Evolutionary conservation across 2,329 filamentous ascomycete species (phyloP).

Genomic region (Monilinia laxa): DNA sequence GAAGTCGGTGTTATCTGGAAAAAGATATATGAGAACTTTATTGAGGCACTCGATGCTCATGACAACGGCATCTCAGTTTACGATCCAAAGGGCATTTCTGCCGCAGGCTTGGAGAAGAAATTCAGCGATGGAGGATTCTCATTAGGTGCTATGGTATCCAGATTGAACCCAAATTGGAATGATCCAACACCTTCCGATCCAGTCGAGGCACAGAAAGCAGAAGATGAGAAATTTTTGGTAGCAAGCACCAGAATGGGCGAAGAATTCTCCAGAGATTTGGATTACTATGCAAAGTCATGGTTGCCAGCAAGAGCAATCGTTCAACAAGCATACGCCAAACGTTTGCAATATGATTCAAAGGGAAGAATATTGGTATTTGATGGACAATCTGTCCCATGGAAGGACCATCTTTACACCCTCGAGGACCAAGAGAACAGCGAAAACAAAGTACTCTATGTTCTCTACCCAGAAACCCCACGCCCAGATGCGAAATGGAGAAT

Average conservation of each 20-base stretch:
- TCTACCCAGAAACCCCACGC: constrained; percentile 81
- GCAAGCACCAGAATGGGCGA: constrained; percentile 85
- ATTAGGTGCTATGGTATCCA: constrained; percentile 78
- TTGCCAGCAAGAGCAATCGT: constrained; percentile 83
- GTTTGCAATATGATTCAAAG: constrained; percentile 65
- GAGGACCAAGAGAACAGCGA: constrained; percentile 60
- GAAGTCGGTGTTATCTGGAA: constrained; percentile 75
- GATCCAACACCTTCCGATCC: constrained; percentile 56
- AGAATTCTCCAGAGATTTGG: constrained; percentile 79
- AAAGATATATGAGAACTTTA: constrained; percentile 89
- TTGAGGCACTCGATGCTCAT: constrained; percentile 95
- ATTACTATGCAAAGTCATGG: constrained; percentile 75
- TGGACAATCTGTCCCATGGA: constrained; percentile 82
- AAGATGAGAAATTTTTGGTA: constrained; percentile 75
- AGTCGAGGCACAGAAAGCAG: constrained; percentile 64
- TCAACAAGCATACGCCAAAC: constrained; percentile 68
- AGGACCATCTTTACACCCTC: constrained; percentile 89
- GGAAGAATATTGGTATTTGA: constrained; percentile 82
- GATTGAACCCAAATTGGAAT: constrained; percentile 81
- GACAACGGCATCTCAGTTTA: constrained; percentile 91
- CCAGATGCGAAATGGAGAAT: constrained; percentile 87
- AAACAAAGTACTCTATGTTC: constrained; percentile 74
- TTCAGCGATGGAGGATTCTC: constrained; percentile 82
- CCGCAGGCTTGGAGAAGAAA: constrained; percentile 74
- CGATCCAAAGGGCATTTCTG: constrained; percentile 66